phyloP scores from a whole-genome alignment of 345 rosid genomes.

The Populus nigra region DNA sequence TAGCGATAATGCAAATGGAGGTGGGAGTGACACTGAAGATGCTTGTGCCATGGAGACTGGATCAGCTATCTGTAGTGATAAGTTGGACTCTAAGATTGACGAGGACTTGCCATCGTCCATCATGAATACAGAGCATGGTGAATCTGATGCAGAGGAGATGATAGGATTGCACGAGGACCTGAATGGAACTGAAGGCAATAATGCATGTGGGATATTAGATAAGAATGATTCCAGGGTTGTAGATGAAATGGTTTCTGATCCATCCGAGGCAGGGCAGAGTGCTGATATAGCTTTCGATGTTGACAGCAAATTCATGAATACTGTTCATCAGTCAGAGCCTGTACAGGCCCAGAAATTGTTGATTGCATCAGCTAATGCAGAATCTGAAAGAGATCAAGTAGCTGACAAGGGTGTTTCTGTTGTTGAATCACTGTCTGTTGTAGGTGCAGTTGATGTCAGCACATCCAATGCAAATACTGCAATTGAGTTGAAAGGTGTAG shows the following conservation, averaged over 20 bases:
- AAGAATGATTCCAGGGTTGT: constrained; percentile 30
- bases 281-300: constrained; percentile 20
- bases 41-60: constrained; percentile 52
- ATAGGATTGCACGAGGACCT: constrained; percentile 31
- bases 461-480: constrained; percentile 25
- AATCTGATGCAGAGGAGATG: constrained; percentile 23
- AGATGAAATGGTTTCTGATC: constrained; percentile 31
- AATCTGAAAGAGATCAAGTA: constrained; percentile 23
- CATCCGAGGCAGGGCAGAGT: constrained; percentile 17
- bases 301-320: constrained; percentile 24
- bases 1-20: constrained; percentile 63
- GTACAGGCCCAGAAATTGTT: constrained; percentile 27
- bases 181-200: constrained; percentile 37
- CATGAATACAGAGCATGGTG: constrained; percentile 32
- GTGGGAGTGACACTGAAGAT: constrained; percentile 77
- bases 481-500: constrained; percentile 27
- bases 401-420: constrained; percentile 20
- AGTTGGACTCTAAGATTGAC: constrained; percentile 40
- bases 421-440: constrained; percentile 22
- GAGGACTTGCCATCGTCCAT: constrained; percentile 34
- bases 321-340: constrained; percentile 26
- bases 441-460: constrained; percentile 24
- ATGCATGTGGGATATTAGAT: constrained; percentile 22
- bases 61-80: constrained; percentile 42
- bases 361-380: constrained; percentile 24